These are phyloP conservation scores for Eucalyptus regnans DNA, from an alignment of 345 rosid species.

Conservation along the genomic window DNA sequence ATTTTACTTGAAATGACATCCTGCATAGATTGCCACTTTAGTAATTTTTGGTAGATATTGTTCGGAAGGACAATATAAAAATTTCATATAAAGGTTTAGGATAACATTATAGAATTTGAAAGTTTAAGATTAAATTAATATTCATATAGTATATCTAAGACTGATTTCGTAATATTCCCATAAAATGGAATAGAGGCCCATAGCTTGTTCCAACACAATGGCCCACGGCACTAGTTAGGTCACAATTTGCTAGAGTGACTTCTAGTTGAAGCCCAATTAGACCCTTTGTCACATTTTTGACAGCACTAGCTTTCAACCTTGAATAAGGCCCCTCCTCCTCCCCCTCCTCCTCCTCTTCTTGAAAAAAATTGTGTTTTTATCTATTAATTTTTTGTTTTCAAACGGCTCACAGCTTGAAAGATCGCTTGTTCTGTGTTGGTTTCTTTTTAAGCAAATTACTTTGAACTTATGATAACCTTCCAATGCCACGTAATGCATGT, in stretches of 20 bases:
- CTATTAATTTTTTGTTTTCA: neutral
- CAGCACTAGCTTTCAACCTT: neutral
- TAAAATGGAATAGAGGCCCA: no score
- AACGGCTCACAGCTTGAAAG: neutral
- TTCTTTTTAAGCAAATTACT: neutral
- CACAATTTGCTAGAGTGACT: no score
- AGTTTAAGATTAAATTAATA: accelerated
- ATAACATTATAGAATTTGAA: no score
- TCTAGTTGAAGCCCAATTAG: neutral
- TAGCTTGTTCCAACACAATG: no score
- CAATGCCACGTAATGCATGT: accelerated
- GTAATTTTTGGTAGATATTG: accelerated
- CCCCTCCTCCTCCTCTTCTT: neutral
- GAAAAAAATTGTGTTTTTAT: no score
- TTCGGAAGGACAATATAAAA: accelerated
- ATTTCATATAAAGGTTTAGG: neutral
- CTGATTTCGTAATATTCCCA: accelerated
- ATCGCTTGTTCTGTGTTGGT: neutral
- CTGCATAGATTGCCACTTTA: accelerated
- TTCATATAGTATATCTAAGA: accelerated
- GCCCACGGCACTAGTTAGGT: no score
- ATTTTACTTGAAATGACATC: neutral
- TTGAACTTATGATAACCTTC: neutral
- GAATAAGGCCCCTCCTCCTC: neutral
- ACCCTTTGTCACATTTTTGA: neutral